Base-by-base conservation (phyloP, 495 filamentous ascomycete species). In the Bacidia gigantensis region DNA sequence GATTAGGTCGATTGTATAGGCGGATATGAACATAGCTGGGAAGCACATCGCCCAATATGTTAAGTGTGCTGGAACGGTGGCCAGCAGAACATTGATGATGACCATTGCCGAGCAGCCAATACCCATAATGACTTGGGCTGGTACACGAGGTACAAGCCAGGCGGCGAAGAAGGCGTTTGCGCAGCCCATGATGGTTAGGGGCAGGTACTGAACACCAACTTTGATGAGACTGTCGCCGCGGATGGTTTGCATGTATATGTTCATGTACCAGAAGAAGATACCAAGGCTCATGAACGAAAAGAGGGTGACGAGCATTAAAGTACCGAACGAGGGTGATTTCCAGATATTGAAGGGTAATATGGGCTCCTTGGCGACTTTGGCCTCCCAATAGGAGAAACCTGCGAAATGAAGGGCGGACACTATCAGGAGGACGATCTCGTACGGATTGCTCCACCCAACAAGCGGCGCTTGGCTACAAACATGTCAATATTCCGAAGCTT, bases 301-400 rank as follows among this genome's bases (percentile, higher is more conserved):
- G 18, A 77, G 60, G 18, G 70, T 67, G 32, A 73, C 69, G 7
- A 77, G 47, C 23, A 77, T 58, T n/a, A 79, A 54, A 1, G 64
- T 62, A 2, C 63, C 60, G 62, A 77, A 73, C 0, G 68, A 72
- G 3, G 73, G 74, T 2, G 70, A 66, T 11, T 67, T 67, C 60
- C 72, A 79, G 20, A 77, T 75, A 11, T 67, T 62, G 7, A 76
- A 58, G 0, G 74, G 75, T 58, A 77, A 63, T 26, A 77, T 74
- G 0, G 74, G 74, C 5, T 67, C 46, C 1, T 49, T 39, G 1
- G 73, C 64, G 44, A 67, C 62, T 21, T 62, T 64, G 14, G 61
- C 60, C 51, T 76, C 74, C 74, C 75, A 77, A 20, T 71, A 12
- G 1, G 66, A 51, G 49, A 76, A 77, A 3, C 52, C 59, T 3